These are phyloP conservation scores for Fraxinus baroniana DNA, from an alignment of 305 asterid genomes.

Conservation along the genomic window DNA sequence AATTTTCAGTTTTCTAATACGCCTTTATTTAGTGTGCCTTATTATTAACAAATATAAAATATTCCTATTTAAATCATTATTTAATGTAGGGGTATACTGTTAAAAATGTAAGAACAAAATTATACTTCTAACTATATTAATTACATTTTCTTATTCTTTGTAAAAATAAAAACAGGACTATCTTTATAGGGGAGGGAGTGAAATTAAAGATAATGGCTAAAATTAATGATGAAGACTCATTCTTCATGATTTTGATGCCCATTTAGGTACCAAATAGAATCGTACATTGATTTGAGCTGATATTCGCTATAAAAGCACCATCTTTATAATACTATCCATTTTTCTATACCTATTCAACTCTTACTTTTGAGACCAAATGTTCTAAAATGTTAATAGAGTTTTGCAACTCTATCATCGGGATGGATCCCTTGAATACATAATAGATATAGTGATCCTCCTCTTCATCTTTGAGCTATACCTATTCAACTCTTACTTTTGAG, in stretches of 20 bases:
- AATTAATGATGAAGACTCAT: too few species aligned
- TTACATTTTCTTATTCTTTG: too few species aligned
- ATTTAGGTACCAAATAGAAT: not conserved
- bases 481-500: not conserved
- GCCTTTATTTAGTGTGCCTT: too few species aligned
- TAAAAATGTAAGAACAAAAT: too few species aligned
- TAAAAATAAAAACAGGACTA: too few species aligned
- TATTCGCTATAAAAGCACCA: not conserved
- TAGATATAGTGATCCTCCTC: not conserved
- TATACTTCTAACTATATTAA: too few species aligned
- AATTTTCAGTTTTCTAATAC: too few species aligned
- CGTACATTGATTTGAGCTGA: not conserved
- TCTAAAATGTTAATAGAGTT: not conserved
- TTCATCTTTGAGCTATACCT: not conserved
- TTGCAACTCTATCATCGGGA: not conserved
- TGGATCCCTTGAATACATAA: not conserved
- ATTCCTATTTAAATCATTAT: too few species aligned
- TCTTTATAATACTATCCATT: not conserved
- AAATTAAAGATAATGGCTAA: not conserved
- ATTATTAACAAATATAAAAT: too few species aligned
- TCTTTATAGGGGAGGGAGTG: too few species aligned
- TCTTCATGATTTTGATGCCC: not conserved
- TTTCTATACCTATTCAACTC: not conserved
- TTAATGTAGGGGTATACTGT: too few species aligned
- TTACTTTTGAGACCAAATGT: not conserved